A percentile compares a stretch with the other conserved stretches of the same genome.
These are phyloP conservation scores for Kickxella alabastrina DNA, from an alignment of 192 early-diverging fungal genomes.

Conservation along the genomic window DNA sequence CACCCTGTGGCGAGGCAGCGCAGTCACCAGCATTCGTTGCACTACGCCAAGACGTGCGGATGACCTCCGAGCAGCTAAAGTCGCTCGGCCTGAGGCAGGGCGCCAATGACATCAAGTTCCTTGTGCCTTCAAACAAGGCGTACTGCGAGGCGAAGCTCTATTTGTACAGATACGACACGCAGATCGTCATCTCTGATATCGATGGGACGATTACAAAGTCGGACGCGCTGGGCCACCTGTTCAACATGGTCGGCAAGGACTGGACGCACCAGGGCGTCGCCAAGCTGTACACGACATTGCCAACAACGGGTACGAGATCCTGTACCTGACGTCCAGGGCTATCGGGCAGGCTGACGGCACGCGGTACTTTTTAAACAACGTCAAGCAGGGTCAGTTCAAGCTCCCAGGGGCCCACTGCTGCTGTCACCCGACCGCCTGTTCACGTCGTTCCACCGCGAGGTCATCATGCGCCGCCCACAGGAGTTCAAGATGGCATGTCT, in stretches of 20 bases:
- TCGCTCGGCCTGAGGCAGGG: constrained; percentile 76
- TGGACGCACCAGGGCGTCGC: constrained; percentile 98
- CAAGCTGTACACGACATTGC: constrained; percentile 92
- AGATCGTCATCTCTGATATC: constrained; percentile 95
- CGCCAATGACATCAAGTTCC: constrained; percentile 85
- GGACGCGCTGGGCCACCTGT: constrained; percentile 92
- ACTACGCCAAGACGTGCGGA: constrained; percentile 85
- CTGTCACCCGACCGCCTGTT: constrained; percentile 95
- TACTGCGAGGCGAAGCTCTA: constrained; percentile 84
- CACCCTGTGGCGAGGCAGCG: constrained; percentile 13
- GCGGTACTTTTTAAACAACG: constrained; percentile 83
- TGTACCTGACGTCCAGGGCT: constrained; percentile 92
- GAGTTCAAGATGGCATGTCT: constrained; percentile 97
- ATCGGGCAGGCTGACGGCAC: constrained; percentile 94
- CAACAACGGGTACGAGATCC: constrained; percentile 91
- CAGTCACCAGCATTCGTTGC: constrained; percentile 20
- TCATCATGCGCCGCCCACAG: constrained; percentile 90
- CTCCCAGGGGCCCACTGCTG: constrained; percentile 91
- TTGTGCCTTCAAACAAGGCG: constrained; percentile 72
- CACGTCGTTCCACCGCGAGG: constrained; percentile 88
- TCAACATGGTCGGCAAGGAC: constrained; percentile 95
- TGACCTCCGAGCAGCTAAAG: constrained; percentile 90
- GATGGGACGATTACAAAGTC: constrained; percentile 99
- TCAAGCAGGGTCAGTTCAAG: constrained; percentile 82
- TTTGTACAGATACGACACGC: constrained; percentile 75